These are phyloP conservation scores for Claviceps cyperi DNA, from an alignment of 2,329 filamentous ascomycete species.

Conservation along the genomic window DNA sequence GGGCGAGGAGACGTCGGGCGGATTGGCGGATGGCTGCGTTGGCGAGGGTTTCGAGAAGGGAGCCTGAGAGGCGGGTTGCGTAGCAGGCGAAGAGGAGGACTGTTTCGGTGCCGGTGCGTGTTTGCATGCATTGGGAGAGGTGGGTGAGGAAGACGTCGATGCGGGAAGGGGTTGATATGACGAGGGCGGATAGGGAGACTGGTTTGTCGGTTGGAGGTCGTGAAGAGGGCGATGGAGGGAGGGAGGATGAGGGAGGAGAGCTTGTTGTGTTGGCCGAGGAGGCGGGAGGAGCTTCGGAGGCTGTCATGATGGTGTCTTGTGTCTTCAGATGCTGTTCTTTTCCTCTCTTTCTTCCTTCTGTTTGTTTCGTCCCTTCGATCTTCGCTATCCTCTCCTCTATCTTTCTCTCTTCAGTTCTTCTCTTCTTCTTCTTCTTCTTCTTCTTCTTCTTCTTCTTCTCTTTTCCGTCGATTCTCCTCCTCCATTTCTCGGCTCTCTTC, in stretches of 20 bases:
- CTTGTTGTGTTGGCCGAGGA: neutral
- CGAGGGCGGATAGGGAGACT: conserved; percentile 5
- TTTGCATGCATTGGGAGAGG: conserved; percentile 49
- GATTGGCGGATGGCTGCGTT: conserved; percentile 41
- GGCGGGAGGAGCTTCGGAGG: neutral
- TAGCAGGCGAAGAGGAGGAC: conserved; percentile 58
- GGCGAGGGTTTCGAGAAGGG: conserved; percentile 36
- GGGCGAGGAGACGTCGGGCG: conserved; percentile 36
- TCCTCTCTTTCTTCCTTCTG: neutral
- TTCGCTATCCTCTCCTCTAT: neutral
- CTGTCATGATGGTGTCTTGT: neutral
- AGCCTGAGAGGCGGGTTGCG: conserved; percentile 40
- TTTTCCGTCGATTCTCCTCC: too few relatives aligned
- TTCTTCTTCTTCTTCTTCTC: too few relatives aligned
- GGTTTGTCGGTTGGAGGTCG: conserved; percentile 3
- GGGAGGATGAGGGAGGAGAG: conserved; percentile 1
- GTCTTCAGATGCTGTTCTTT: neutral
- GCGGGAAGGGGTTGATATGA: conserved; percentile 11
- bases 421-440: too few relatives aligned
- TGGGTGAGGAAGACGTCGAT: conserved; percentile 39
- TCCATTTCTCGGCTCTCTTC: too few relatives aligned
- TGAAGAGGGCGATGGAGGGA: conserved; percentile 4
- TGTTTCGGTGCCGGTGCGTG: conserved; percentile 54
- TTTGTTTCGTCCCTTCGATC: neutral
- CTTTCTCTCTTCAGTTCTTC: neutral